Percentiles rank a stretch among this genome's conserved stretches.
Evolutionary conservation across 1,284 basidiomycete species (phyloP).

Genomic region (Lentinula novae-zelandiae): DNA sequence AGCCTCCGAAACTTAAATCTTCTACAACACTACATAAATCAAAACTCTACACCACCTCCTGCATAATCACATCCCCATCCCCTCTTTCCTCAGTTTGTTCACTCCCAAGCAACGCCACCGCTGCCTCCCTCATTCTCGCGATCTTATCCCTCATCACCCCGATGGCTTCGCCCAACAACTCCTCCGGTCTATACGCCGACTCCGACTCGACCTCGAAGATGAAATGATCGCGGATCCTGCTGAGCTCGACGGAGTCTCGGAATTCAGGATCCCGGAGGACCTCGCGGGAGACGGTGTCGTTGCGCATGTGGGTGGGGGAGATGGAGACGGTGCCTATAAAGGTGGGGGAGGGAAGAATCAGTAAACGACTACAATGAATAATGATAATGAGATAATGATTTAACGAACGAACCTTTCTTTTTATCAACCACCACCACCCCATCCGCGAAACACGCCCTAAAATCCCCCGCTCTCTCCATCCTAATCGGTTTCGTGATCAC

Average conservation of each 20-base stretch:
- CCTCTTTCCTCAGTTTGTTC: constrained; percentile 23
- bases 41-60: neutral
- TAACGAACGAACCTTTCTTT: constrained; percentile 31
- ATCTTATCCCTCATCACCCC: constrained; percentile 85
- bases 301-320: constrained; percentile 65
- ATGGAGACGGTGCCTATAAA: constrained; percentile 42
- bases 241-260: constrained; percentile 79
- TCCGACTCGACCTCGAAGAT: constrained; percentile 92
- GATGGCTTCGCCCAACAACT: constrained; percentile 82
- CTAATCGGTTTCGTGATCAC: constrained; percentile 72
- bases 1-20: too few species aligned
- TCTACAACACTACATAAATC: too few species aligned
- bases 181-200: constrained; percentile 82
- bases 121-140: constrained; percentile 51
- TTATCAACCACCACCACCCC: constrained; percentile 80
- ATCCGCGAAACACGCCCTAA: constrained; percentile 84
- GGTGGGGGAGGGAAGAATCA: too few species aligned
- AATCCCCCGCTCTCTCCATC: constrained; percentile 68
- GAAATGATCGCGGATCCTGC: constrained; percentile 90
- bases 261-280: constrained; percentile 93
- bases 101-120: constrained; percentile 46
- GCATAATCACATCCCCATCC: constrained; percentile 39
- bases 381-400: too few species aligned
- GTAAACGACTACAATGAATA: too few species aligned
- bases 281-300: constrained; percentile 91